These are phyloP conservation scores for Rhizopus sp. DNA, from an alignment of 371 early-diverging fungal species.

Conservation along the genomic window DNA sequence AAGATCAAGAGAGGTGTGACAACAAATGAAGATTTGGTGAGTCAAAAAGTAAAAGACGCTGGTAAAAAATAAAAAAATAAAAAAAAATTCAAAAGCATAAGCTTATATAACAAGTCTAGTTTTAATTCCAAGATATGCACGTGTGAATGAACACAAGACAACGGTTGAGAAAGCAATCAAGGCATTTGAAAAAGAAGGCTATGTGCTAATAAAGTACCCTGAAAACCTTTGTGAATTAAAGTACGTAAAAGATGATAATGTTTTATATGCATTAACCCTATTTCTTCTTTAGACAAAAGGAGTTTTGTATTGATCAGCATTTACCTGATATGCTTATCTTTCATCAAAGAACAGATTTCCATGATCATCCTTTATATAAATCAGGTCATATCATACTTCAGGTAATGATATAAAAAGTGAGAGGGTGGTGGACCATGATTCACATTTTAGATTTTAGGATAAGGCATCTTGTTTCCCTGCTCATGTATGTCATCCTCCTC, in stretches of 20 bases:
- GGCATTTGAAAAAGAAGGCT: constrained; percentile 64
- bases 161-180: constrained; percentile 69
- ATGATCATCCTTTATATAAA: constrained; percentile 70
- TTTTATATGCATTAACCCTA: background rate
- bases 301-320: constrained; percentile 70
- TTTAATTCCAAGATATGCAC: constrained; percentile 72
- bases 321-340: constrained; percentile 84
- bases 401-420: constrained; percentile 31
- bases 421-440: background rate
- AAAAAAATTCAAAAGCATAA: background rate
- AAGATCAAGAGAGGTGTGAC: constrained; percentile 67
- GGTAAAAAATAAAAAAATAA: constrained; percentile 31
- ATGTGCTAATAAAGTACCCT: constrained; percentile 45
- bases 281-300: constrained; percentile 23
- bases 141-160: constrained; percentile 74
- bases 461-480: constrained; percentile 98
- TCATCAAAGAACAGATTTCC: constrained; percentile 82
- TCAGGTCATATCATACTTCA: constrained; percentile 87
- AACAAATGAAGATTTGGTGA: constrained; percentile 73
- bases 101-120: constrained; percentile 25
- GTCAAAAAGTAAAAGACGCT: constrained; percentile 53
- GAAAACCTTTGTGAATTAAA: constrained; percentile 35
- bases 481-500: constrained; percentile 79
- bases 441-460: constrained; percentile 55
- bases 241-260: constrained; percentile 13